These are phyloP conservation scores for Chaetoscypha palmicola DNA, from an alignment of 2,329 filamentous ascomycete genomes.

Conservation along the genomic window DNA sequence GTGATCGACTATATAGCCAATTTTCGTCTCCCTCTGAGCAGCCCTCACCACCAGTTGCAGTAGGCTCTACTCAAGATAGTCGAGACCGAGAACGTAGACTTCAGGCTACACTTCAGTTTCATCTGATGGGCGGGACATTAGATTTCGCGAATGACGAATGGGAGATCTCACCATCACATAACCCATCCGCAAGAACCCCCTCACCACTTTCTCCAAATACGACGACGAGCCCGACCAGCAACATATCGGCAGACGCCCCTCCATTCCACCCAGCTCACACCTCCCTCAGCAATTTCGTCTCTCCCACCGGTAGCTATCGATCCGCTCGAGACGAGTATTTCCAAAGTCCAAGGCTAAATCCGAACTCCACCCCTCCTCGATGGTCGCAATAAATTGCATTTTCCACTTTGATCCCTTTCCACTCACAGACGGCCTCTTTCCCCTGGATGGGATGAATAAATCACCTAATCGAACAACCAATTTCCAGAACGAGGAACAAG, in stretches of 20 bases:
- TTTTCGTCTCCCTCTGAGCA: slow-evolving; percentile 7
- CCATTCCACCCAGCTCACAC: background rate
- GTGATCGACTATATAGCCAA: background rate
- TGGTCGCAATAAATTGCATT: too few species aligned
- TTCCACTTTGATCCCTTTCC: too few species aligned
- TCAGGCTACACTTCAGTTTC: background rate
- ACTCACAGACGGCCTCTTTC: too few species aligned
- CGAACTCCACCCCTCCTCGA: too few species aligned
- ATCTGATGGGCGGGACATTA: background rate
- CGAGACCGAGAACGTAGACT: background rate
- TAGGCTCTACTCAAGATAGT: slow-evolving; percentile 7
- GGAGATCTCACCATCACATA: background rate
- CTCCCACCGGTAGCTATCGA: too few species aligned
- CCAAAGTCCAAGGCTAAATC: too few species aligned
- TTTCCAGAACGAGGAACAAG: too few species aligned
- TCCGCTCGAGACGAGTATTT: too few species aligned
- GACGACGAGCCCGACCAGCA: background rate
- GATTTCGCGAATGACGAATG: background rate
- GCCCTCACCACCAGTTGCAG: slow-evolving; percentile 11
- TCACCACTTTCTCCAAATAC: background rate
- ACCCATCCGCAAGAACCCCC: background rate
- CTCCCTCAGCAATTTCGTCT: too few species aligned
- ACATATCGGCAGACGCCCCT: background rate
- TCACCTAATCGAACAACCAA: too few species aligned
- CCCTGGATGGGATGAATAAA: too few species aligned